A percentile compares a stretch with the other conserved stretches of the same genome.
phyloP scores from a whole-genome alignment of 2,329 filamentous ascomycete genomes.

The Diaporthe velutina region DNA sequence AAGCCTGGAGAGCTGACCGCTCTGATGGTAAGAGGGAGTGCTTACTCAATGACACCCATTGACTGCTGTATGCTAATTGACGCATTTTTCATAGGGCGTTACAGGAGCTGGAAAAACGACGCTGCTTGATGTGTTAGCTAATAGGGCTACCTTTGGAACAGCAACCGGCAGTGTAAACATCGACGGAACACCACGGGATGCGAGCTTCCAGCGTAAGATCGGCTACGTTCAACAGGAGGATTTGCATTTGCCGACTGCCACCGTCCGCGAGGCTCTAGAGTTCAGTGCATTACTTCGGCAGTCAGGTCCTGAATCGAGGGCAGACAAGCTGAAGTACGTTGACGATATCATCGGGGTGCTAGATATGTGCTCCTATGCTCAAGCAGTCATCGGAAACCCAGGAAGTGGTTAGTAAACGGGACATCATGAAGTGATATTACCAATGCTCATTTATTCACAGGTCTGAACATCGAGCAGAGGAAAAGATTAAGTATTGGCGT shows the following conservation, averaged over 20 bases:
- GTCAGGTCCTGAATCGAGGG: slow-evolving; percentile 60
- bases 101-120: slow-evolving; percentile 69
- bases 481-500: slow-evolving; percentile 77
- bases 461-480: slow-evolving; percentile 52
- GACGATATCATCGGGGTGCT: slow-evolving; percentile 65
- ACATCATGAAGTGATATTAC: too few relatives aligned
- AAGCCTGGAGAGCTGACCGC: slow-evolving; percentile 79
- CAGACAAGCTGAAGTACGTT: slow-evolving; percentile 70
- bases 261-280: too few relatives aligned
- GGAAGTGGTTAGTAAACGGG: neutral
- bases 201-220: too few relatives aligned
- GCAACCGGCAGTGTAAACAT: too few relatives aligned
- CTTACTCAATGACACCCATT: neutral
- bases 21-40: slow-evolving; percentile 60
- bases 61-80: neutral
- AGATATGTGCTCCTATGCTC: slow-evolving; percentile 40
- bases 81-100: slow-evolving; percentile 46
- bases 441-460: neutral
- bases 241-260: too few relatives aligned
- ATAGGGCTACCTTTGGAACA: slow-evolving; percentile 68
- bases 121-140: slow-evolving; percentile 66
- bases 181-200: too few relatives aligned
- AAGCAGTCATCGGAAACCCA: slow-evolving; percentile 46
- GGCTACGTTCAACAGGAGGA: too few relatives aligned
- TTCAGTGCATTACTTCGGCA: slow-evolving; percentile 65